Percentiles rank a stretch among this genome's conserved stretches.
phyloP scores from a whole-genome alignment of 768 basidiomycete species.

The Podaxis sp. region DNA sequence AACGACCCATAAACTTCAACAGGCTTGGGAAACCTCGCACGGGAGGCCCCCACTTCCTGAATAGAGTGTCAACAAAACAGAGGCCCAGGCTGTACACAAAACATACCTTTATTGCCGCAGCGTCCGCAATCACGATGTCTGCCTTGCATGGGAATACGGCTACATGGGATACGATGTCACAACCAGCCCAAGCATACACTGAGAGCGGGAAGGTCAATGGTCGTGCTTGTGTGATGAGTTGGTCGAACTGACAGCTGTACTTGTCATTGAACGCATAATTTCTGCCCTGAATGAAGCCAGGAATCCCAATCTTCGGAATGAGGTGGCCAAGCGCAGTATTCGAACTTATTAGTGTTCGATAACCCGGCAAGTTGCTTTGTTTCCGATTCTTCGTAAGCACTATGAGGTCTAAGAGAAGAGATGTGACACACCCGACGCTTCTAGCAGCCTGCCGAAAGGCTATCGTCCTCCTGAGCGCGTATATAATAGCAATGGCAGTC shows the following conservation, averaged over 20 bases:
- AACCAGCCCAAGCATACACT: slow-evolving; percentile 9
- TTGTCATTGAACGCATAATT: slow-evolving; percentile 10
- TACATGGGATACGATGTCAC: slow-evolving; percentile 12
- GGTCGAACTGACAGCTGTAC: not conserved
- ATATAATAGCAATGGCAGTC: not conserved
- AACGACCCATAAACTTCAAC: slow-evolving; percentile 45
- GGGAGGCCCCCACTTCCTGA: slow-evolving; percentile 50
- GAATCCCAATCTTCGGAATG: not conserved
- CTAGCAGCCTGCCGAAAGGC: not conserved
- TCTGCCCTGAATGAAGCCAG: not conserved
- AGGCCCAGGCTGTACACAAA: not conserved
- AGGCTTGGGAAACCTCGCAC: slow-evolving; percentile 59
- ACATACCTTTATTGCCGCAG: slow-evolving; percentile 38
- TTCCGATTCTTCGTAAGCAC: not conserved
- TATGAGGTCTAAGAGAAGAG: not conserved
- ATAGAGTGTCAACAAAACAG: not conserved
- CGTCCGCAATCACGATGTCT: slow-evolving; percentile 35
- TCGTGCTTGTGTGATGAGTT: not conserved
- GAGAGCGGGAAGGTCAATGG: not conserved
- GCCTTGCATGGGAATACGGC: slow-evolving; percentile 20
- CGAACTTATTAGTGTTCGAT: slow-evolving; percentile 1
- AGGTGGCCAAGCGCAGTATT: not conserved
- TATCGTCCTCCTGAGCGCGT: slow-evolving; percentile 3
- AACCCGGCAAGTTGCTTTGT: slow-evolving; percentile 7
- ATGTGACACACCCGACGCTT: not conserved